Evolutionary conservation across 768 basidiomycete genomes (phyloP), one percentile per base, ranked within the genome.

Genomic region (Trametes maxima): DNA sequence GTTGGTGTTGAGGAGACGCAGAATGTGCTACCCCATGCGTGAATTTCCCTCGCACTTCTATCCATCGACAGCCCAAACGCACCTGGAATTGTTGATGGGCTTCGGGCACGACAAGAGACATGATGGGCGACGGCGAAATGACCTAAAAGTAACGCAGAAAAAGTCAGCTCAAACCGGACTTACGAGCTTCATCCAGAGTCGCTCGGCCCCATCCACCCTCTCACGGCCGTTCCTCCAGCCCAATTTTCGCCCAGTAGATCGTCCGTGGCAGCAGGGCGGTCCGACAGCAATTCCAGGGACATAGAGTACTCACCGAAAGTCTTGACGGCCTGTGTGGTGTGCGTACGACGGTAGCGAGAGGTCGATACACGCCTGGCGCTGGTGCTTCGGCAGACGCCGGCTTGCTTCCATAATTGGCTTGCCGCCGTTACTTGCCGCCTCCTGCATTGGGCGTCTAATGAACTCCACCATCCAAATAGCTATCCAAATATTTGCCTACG

Each of bases 1-100:
- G 82, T 98, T 98, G 76, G 97, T 98, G 85, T 98, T 98, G 70
- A 97, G 83, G 46, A 99, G 87, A 90, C 97, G 97, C 63, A 99
- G 81, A 78, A 99, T 99, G 87, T 98, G 97, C 94, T 98, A 72
- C 42, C 70, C 36, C 36, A 19, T 37, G 14, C 22, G 35, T 60
- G n/a, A 35, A 43, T 28, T 45, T 35, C 40, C 25, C 17, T 19
- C 36, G 22, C 24, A 52, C 33, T 42, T 19, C 16, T 35, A 4
- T 14, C 47, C 8, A 13, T 17, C 22, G 46, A 19, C 11, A 21
- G 17, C 35, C 25, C 14, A 43, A 22, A 72, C 79, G 64, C 65
- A 92, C 94, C 83, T 95, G 94, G 80, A 96, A 96, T 81, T 95
- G 94, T 73, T 92, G 88, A 75, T 98, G 94, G 65, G 92, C 75